A percentile compares a stretch with the other conserved stretches of the same genome.
These are phyloP conservation scores for Microcos paniculata DNA, from an alignment of 345 rosid genomes.

Conservation along the genomic window DNA sequence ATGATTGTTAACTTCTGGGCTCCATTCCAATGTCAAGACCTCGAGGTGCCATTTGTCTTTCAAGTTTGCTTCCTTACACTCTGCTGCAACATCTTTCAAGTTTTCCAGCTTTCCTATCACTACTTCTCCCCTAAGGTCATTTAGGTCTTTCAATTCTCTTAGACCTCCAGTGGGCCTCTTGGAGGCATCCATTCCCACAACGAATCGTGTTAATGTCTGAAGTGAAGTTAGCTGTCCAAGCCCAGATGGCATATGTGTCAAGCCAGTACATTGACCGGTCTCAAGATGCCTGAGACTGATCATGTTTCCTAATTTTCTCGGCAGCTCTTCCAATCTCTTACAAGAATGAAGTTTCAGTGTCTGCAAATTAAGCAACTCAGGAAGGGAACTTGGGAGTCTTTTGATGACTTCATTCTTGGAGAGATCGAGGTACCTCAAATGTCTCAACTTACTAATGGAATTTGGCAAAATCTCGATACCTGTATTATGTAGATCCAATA, in stretches of 20 bases:
- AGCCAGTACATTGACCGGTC: constrained; percentile 11
- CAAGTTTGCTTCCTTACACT: constrained; percentile 11
- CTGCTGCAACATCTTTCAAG: not conserved
- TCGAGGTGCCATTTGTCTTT: not conserved
- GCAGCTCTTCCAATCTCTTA: constrained; percentile 5
- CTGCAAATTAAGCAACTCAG: constrained; percentile 13
- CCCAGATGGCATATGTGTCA: constrained; percentile 15
- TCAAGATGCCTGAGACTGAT: constrained; percentile 15
- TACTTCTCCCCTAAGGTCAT: constrained; percentile 13
- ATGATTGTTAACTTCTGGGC: constrained; percentile 7
- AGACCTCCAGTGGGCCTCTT: not conserved
- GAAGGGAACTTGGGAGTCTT: constrained; percentile 8
- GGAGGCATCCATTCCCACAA: not conserved
- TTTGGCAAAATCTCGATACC: not conserved
- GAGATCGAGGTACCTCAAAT: constrained; percentile 9
- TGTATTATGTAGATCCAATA: constrained; percentile 2
- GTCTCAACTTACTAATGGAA: not conserved
- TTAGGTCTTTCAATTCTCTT: constrained; percentile 11
- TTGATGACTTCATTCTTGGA: constrained; percentile 14
- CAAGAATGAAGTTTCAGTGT: constrained; percentile 3
- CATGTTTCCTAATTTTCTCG: constrained; percentile 12
- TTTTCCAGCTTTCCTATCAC: constrained; percentile 14
- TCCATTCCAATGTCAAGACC: constrained; percentile 16
- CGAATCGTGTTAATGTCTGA: constrained; percentile 10
- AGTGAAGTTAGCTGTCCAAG: constrained; percentile 12